Evolutionary conservation across 768 basidiomycete genomes (phyloP), one percentile per base, ranked within the genome.

Genomic region (Pholiota microspora): DNA sequence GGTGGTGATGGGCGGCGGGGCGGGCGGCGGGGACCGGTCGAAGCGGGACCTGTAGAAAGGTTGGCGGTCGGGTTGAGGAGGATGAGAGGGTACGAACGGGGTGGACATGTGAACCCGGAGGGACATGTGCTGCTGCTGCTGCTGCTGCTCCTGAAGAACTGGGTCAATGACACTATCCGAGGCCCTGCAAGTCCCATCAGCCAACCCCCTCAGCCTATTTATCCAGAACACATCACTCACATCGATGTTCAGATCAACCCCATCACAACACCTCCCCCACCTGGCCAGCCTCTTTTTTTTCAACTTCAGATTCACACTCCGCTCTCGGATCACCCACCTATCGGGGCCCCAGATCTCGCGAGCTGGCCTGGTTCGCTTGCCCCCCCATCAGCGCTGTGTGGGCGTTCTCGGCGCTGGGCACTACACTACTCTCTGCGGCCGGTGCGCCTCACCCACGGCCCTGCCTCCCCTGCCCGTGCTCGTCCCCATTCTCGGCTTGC

Each of bases 1-100:
- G 79, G 74, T 40, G 75, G 82, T 51, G 71, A 81, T 53, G 84
- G 84, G 2, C 82, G 86, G 65, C 27, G 71, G 67, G 18, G 70
- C 63, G 9, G 67, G 53, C 69, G 56, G 59, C 40, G 40, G 40
- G 40, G 40, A 42, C 64, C 67, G 58, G 59, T 76, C 77, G 66
- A 77, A 76, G 45, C 70, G 57, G 32, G 51, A 44, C 24, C 49
- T 58, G 50, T 24, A 58, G 54, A 49, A 54, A 56, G 59, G 27
- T n/a, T n/a, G n/a, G n/a, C n/a, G n/a, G n/a, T n/a, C n/a, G n/a
- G n/a, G n/a, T n/a, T n/a, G n/a, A 45, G 46, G 34, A 58, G 58
- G 52, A 67, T 61, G 62, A 58, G 69, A 64, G 62, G 59, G 47
- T 71, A 70, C 29, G 69, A 31, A 6, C 12, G 29, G 29, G 29